Evolutionary conservation across 495 filamentous ascomycete species (phyloP).

Genomic region (Aspergillus biplanus): DNA sequence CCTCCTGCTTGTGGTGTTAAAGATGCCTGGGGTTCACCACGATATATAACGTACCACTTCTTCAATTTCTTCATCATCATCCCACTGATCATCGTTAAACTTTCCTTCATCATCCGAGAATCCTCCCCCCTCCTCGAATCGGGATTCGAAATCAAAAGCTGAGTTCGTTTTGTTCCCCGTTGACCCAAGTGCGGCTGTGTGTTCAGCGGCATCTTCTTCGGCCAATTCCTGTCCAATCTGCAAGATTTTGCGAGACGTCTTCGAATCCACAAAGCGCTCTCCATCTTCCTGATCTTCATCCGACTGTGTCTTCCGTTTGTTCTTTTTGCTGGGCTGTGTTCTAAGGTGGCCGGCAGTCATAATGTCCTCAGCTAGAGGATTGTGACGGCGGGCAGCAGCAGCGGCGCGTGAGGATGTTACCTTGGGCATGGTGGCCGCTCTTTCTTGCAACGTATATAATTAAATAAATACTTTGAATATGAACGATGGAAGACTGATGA

Average conservation of each 20-base stretch:
- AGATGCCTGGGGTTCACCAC: neutral
- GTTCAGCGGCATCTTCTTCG: conserved; percentile 70
- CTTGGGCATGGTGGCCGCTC: conserved; percentile 47
- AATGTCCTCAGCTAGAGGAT: conserved; percentile 74
- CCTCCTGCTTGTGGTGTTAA: conserved; percentile 54
- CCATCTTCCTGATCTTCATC: conserved; percentile 63
- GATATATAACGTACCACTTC: conserved; percentile 57
- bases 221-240: conserved; percentile 81
- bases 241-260: conserved; percentile 83
- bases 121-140: conserved; percentile 56
- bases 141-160: conserved; percentile 69
- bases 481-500: neutral
- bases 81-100: conserved; percentile 59
- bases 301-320: conserved; percentile 58
- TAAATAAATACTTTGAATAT: neutral
- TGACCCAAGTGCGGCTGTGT: conserved; percentile 32
- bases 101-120: conserved; percentile 62
- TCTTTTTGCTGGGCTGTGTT: conserved; percentile 54
- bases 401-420: conserved; percentile 44
- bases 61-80: conserved; percentile 72
- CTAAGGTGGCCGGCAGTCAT: conserved; percentile 63
- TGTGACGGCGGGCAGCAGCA: conserved; percentile 58
- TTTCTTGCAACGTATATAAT: conserved; percentile 2
- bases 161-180: conserved; percentile 47
- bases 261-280: conserved; percentile 79